Evolutionary conservation across 2,329 filamentous ascomycete species (phyloP).

Genomic region (Fusarium sp.): DNA sequence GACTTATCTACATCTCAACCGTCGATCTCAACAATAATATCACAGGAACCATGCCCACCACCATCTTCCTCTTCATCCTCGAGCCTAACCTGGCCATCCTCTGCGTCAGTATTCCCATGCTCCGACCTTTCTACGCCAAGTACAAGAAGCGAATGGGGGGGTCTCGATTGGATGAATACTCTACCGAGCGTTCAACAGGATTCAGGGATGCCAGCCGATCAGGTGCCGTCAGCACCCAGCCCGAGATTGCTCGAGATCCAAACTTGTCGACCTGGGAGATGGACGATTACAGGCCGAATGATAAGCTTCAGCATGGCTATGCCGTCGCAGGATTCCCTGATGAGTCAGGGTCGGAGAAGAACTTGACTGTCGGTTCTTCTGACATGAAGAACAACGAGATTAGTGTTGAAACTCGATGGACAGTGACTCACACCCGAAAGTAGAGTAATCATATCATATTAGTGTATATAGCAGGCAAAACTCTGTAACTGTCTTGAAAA

Average conservation of each 20-base stretch:
- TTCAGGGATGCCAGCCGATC: slow-evolving; percentile 34
- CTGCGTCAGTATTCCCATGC: slow-evolving; percentile 55
- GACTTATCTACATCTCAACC: slow-evolving; percentile 49
- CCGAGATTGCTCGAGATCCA: slow-evolving; percentile 1
- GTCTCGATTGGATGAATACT: slow-evolving; percentile 42
- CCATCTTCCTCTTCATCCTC: slow-evolving; percentile 51
- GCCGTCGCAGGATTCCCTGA: slow-evolving; percentile 20
- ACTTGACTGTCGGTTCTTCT: slow-evolving; percentile 30
- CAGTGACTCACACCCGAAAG: slow-evolving; percentile 31
- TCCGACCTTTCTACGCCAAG: slow-evolving; percentile 48
- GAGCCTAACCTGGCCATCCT: slow-evolving; percentile 54
- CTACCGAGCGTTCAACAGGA: slow-evolving; percentile 29
- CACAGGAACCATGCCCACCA: slow-evolving; percentile 52
- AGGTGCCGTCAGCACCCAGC: slow-evolving; percentile 18
- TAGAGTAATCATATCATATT: neutral
- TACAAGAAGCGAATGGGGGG: slow-evolving; percentile 47
- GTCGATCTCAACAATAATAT: slow-evolving; percentile 50
- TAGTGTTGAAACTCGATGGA: slow-evolving; percentile 37
- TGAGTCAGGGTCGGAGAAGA: slow-evolving; percentile 40
- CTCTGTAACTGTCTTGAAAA: neutral
- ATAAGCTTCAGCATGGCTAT: slow-evolving; percentile 24
- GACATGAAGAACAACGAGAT: slow-evolving; percentile 24
- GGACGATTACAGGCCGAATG: slow-evolving; percentile 29
- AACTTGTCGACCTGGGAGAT: slow-evolving; percentile 39
- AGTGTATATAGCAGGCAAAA: neutral